Conservation (phyloP, 768 basidiomycete species). For the Epithele typhae region DNA sequence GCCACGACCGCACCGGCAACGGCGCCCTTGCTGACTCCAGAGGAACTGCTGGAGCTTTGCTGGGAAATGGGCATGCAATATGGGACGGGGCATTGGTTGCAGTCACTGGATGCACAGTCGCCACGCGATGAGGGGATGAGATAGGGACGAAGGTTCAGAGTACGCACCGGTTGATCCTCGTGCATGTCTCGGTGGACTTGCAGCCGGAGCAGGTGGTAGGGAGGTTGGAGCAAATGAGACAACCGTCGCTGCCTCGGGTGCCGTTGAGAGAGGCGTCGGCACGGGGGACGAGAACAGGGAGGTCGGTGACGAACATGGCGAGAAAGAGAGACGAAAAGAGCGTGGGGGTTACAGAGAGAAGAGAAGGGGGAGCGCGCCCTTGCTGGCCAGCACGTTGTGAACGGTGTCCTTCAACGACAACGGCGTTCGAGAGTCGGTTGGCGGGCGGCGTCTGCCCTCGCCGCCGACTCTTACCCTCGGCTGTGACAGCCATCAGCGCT, state of each 20-base stretch:
- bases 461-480: neutral
- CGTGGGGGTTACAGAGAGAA: slow-evolving; percentile 17
- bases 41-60: slow-evolving; percentile 11
- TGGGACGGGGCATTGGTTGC: slow-evolving; percentile 48
- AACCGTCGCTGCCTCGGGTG: slow-evolving; percentile 22
- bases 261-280: slow-evolving; percentile 10
- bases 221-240: slow-evolving; percentile 46
- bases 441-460: slow-evolving; percentile 2
- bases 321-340: slow-evolving; percentile 18
- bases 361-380: slow-evolving; percentile 17
- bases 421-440: slow-evolving; percentile 3
- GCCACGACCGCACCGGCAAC: slow-evolving; percentile 73
- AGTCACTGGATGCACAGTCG: slow-evolving; percentile 42
- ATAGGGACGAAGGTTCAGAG: neutral
- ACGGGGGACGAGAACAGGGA: slow-evolving; percentile 10
- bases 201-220: slow-evolving; percentile 51
- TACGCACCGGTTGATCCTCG: slow-evolving; percentile 55
- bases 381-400: slow-evolving; percentile 29
- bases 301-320: slow-evolving; percentile 11
- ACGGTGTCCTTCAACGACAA: slow-evolving; percentile 18
- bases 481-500: slow-evolving; percentile 11
- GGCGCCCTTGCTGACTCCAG: slow-evolving; percentile 60
- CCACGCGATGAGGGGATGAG: slow-evolving; percentile 3
- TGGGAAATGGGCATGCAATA: slow-evolving; percentile 40
- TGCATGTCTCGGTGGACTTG: slow-evolving; percentile 48